Evolutionary conservation across 2,329 filamentous ascomycete species (phyloP).

Genomic region (Zarea fungicola): DNA sequence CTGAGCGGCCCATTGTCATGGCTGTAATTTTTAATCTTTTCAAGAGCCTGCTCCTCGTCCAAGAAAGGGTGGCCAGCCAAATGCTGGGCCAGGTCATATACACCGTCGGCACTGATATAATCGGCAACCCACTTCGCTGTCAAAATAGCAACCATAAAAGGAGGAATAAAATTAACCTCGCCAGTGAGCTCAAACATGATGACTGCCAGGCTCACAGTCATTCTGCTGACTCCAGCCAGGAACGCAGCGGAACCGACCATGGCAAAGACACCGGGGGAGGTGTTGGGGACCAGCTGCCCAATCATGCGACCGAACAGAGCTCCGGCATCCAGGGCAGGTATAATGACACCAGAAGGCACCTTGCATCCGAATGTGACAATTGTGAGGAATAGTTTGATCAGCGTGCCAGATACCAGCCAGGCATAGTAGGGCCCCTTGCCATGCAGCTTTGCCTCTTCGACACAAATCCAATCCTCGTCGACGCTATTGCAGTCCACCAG

Average conservation of each 20-base stretch:
- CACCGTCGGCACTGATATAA: constrained; percentile 44
- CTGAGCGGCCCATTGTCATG: constrained; percentile 31
- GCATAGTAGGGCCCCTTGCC: constrained; percentile 67
- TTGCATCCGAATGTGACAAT: constrained; percentile 89
- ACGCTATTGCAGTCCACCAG: constrained; percentile 85
- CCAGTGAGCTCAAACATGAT: constrained; percentile 99
- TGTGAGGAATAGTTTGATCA: constrained; percentile 79
- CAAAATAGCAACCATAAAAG: constrained; percentile 99
- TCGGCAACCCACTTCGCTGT: constrained; percentile 97
- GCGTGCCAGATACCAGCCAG: constrained; percentile 72
- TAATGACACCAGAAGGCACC: constrained; percentile 89
- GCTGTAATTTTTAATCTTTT: constrained; percentile 31
- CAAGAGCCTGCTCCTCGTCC: constrained; percentile 44
- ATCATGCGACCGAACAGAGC: constrained; percentile 84
- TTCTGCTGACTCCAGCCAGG: constrained; percentile 84
- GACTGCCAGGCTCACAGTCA: constrained; percentile 97
- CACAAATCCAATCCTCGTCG: constrained; percentile 85
- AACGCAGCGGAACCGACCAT: constrained; percentile 93
- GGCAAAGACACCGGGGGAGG: constrained; percentile 91
- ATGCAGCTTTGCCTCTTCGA: constrained; percentile 73
- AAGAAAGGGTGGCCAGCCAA: constrained; percentile 55
- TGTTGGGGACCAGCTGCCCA: constrained; percentile 81
- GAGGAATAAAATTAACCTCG: constrained; percentile 89
- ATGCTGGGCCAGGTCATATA: constrained; percentile 56
- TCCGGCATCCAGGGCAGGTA: constrained; percentile 94